Evolutionary conservation across 306 rosid species (phyloP).

Genomic region (Inga laurina): DNA sequence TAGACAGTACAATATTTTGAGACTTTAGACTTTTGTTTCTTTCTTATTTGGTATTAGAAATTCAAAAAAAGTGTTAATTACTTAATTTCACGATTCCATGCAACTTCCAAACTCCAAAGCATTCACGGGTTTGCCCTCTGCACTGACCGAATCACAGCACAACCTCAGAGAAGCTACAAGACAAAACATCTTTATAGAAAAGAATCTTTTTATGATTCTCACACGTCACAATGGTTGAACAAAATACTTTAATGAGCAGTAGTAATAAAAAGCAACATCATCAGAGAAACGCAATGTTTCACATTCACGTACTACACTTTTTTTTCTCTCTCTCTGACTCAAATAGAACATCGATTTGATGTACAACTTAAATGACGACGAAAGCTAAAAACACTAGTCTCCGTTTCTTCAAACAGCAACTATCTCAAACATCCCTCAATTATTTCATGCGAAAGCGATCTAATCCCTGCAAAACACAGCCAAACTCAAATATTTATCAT

Average conservation of each 20-base stretch:
- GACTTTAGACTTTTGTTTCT: neutral
- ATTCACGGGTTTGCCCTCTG: slow-evolving; percentile 36
- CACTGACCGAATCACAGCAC: slow-evolving; percentile 34
- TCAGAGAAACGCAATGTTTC: neutral
- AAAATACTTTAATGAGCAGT: neutral
- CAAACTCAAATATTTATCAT: neutral
- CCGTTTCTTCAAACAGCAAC: neutral
- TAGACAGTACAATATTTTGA: neutral
- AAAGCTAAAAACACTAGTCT: neutral
- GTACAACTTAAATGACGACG: slow-evolving; percentile 31
- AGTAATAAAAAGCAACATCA: neutral
- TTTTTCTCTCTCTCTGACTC: neutral
- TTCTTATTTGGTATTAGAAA: neutral
- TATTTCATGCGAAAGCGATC: slow-evolving; percentile 36
- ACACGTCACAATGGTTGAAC: neutral
- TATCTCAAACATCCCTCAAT: slow-evolving; percentile 3
- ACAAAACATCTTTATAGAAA: slow-evolving; percentile 25
- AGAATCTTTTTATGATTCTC: neutral
- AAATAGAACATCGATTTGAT: neutral
- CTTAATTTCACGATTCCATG: neutral
- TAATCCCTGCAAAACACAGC: slow-evolving; percentile 29
- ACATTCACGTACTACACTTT: neutral
- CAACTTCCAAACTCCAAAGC: slow-evolving; percentile 27
- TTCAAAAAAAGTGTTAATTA: neutral
- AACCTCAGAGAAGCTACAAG: slow-evolving; percentile 17